phyloP scores from a whole-genome alignment of 495 filamentous ascomycete genomes.

The Amniculicola lignicola region DNA sequence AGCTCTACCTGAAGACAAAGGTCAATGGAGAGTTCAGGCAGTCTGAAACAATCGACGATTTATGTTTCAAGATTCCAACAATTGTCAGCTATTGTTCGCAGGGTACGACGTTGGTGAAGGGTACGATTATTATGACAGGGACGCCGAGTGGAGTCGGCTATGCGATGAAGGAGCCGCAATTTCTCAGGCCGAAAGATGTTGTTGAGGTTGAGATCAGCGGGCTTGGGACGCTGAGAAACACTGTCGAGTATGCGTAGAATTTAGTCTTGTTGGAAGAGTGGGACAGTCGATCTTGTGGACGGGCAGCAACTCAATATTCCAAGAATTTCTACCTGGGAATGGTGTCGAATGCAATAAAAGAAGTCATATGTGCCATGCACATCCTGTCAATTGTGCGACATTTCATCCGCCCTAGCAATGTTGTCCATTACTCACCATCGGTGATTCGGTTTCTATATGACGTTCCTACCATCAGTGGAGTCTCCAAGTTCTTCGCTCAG shows the following conservation, averaged over 20 bases:
- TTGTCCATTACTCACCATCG: too few relatives aligned
- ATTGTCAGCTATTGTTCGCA: constrained; percentile 37
- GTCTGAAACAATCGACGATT: constrained; percentile 39
- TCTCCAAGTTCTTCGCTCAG: neutral
- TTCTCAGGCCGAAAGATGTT: constrained; percentile 57
- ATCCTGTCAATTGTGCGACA: too few relatives aligned
- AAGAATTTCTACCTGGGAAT: too few relatives aligned
- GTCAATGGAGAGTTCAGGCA: constrained; percentile 47
- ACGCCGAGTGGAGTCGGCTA: constrained; percentile 43
- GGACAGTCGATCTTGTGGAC: too few relatives aligned
- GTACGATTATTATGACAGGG: constrained; percentile 41
- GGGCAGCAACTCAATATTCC: too few relatives aligned
- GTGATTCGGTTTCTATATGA: too few relatives aligned
- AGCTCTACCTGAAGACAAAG: constrained; percentile 40
- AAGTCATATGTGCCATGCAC: too few relatives aligned
- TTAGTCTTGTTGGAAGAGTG: too few relatives aligned
- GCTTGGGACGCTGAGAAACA: constrained; percentile 45
- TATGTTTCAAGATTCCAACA: constrained; percentile 43
- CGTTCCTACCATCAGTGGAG: neutral
- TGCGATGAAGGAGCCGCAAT: constrained; percentile 55
- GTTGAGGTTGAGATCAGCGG: constrained; percentile 55
- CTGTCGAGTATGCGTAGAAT: constrained; percentile 31
- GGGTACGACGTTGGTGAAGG: constrained; percentile 38
- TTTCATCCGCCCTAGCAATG: too few relatives aligned
- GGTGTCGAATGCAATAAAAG: too few relatives aligned